Base-by-base conservation (phyloP, 108 stramenopile species). In the Phaeodactylum tricornutum region DNA sequence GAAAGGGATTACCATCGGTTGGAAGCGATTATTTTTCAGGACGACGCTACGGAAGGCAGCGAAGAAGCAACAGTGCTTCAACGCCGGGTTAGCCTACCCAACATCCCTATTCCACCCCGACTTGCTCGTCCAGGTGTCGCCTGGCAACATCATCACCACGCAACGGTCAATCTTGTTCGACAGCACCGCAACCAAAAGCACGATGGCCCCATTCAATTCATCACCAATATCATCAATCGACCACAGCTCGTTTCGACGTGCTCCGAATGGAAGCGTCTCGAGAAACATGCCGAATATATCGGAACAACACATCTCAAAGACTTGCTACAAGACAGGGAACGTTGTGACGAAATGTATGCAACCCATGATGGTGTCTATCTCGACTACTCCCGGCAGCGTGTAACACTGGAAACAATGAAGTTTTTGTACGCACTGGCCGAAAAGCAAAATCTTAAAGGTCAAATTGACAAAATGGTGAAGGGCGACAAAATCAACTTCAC, bases 401-500 rank as follows among this genome's bases (percentile, higher is more conserved):
- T 69, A 6, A 84, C 75, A 3, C 34, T 55, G 31, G 69, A 87
- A 55, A 94, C 93, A 2, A 71, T 94, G 80, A 62, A 83, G 4
- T 49, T 92, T 41, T 50, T 92, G 21, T 69, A 66, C 14, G 74
- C 83, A 36, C 55, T 92, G 50, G 90, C 90, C 6, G 52, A 83
- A 43, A 61, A 51, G 32, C 85, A 85, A 57, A 36, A 68, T 16
- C 50, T 92, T 4, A 33, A 51, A 22, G 62, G 66, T 28, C 80
- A 84, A 59, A 95, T 98, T 20, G 29, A 69, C 7, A 86, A 66
- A 44, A 99, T 99, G 98, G 64, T 79, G 24, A 34, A 57, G 0
- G 98, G 98, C 12, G 77, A 97, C 41, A 81, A 84, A 43, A 97
- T 99, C 47, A 99, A 99, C 58, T 90, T 87, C 43, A 97, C 98